Percentiles rank a stretch among this genome's conserved stretches.
Evolutionary conservation across 768 basidiomycete species (phyloP).

Genomic region (Flagelloscypha sp.): DNA sequence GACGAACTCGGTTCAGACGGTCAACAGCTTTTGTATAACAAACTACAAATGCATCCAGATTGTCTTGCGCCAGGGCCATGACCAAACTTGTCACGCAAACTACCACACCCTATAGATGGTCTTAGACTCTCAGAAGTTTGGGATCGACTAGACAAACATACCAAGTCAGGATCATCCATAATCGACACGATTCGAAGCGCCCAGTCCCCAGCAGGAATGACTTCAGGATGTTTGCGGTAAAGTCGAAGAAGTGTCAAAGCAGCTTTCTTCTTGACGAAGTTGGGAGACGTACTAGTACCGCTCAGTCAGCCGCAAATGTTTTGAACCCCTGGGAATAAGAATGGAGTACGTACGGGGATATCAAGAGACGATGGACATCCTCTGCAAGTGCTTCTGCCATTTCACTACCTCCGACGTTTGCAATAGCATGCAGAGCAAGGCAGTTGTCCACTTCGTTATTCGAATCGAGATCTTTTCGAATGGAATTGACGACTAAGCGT

Average conservation of each 20-base stretch:
- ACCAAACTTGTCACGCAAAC: constrained; percentile 90
- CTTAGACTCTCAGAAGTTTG: constrained; percentile 6
- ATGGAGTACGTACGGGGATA: constrained; percentile 67
- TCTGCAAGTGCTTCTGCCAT: constrained; percentile 95
- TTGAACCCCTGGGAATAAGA: constrained; percentile 1
- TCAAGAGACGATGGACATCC: constrained; percentile 90
- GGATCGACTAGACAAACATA: constrained; percentile 20
- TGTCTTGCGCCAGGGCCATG: constrained; percentile 89
- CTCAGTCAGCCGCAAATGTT: constrained; percentile 11
- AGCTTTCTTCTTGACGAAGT: constrained; percentile 97
- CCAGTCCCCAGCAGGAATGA: constrained; percentile 93
- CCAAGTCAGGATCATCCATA: constrained; percentile 91
- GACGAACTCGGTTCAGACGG: constrained; percentile 68
- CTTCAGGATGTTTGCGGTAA: constrained; percentile 93
- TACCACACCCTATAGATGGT: constrained; percentile 69
- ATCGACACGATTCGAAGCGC: constrained; percentile 89
- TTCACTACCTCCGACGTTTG: constrained; percentile 94
- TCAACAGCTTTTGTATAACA: constrained; percentile 95
- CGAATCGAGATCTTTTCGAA: constrained; percentile 92
- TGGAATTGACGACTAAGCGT: constrained; percentile 94
- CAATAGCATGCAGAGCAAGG: constrained; percentile 93
- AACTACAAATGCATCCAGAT: constrained; percentile 82
- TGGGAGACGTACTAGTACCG: constrained; percentile 72
- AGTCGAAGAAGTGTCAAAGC: constrained; percentile 87
- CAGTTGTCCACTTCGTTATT: constrained; percentile 95